Evolutionary conservation across 208 protist genomes (phyloP).

Genomic region (Leishmania amazonensis): DNA sequence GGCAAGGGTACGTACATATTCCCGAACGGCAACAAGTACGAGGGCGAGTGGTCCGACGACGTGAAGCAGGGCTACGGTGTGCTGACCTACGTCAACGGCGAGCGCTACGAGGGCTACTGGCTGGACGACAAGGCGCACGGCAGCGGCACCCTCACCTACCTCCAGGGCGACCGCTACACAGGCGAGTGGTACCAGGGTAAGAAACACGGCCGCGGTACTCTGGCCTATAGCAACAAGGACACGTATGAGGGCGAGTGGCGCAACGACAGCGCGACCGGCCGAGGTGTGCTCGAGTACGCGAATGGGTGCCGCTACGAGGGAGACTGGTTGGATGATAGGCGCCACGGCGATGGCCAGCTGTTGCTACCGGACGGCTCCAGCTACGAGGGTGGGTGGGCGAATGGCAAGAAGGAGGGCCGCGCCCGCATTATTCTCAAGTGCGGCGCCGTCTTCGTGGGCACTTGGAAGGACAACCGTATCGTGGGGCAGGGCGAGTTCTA

Average conservation of each 20-base stretch:
- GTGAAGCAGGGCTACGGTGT: constrained; percentile 93
- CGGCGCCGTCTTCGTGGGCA: constrained; percentile 85
- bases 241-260: constrained; percentile 92
- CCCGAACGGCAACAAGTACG: constrained; percentile 95
- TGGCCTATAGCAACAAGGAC: constrained; percentile 92
- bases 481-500: constrained; percentile 88
- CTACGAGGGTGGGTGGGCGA: constrained; percentile 87
- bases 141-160: constrained; percentile 89
- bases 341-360: constrained; percentile 84
- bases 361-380: constrained; percentile 83
- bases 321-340: constrained; percentile 82
- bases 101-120: constrained; percentile 91
- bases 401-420: constrained; percentile 90
- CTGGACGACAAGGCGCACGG: constrained; percentile 90
- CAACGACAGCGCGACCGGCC: constrained; percentile 81
- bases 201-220: constrained; percentile 88
- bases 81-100: constrained; percentile 89
- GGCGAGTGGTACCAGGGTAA: constrained; percentile 92
- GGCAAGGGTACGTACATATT: constrained; percentile 94
- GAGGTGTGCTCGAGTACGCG: constrained; percentile 88
- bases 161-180: constrained; percentile 92
- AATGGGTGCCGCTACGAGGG: constrained; percentile 93
- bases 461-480: constrained; percentile 89
- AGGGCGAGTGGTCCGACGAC: constrained; percentile 93
- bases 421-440: constrained; percentile 92